Evolutionary conservation across 345 rosid genomes (phyloP), one percentile per base, ranked within the genome.

Genomic region (Populus tremula): DNA sequence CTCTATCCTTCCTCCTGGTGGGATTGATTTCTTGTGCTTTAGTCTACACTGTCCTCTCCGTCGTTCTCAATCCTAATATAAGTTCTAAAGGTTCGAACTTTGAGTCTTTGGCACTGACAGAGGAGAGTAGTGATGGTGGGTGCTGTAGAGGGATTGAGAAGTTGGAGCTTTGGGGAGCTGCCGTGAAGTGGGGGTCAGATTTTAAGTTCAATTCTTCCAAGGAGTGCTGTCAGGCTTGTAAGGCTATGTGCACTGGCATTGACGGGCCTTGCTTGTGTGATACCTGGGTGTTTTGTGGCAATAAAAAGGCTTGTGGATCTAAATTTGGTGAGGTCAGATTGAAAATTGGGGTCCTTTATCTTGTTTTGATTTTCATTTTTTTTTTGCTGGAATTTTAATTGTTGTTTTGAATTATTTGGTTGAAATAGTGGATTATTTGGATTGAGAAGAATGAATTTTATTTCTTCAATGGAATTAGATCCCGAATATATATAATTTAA

Each of bases 181-280:
- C 98, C 36, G 98, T 96, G 86, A 96, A 93, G 86, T 96, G 98
- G 98, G 99, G 99, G 4, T 86, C 97, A 59, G 97, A 93, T 49
- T 91, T 91, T 56, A 93, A 91, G 94, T 90, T 93, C 82, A 88
- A 90, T 78, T 85, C 92, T 50, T 88, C 97, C 13, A 70, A 36
- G 76, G 86, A 83, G 78, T 96, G 98, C 80, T 96, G 99, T 73
- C 75, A 84, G 84, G 94, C 96, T 73, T 93, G 99, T 77, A 96
- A 92, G 84, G 88, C 86, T 67, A 90, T 96, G 99, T 96, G 99
- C 39, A 88, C 79, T 29, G 97, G 98, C 17, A 87, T 78, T 47
- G 92, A 89, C 8, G 99, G 99, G 23, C 98, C 99, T 79, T 93
- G 99, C 80, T 86, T 96, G 88, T 93, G 99, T 35, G 99, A 96